Evolutionary conservation across 371 early-diverging fungal genomes (phyloP), one percentile per base, ranked within the genome.

Genomic region (Mortierella sp.): DNA sequence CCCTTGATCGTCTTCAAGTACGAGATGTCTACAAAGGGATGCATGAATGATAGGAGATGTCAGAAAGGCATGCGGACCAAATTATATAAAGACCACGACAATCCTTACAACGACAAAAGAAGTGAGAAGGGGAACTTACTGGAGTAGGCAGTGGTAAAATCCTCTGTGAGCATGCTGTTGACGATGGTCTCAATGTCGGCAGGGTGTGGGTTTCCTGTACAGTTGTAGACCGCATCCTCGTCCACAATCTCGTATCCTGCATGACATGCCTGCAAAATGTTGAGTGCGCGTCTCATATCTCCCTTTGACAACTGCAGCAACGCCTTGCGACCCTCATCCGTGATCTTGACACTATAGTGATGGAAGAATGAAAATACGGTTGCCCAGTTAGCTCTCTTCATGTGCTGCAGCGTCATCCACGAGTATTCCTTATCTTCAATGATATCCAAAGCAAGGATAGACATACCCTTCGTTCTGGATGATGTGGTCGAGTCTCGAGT

Each of bases 271-370:
- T 97, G 98, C 41, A 97, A 87, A 40, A 98, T 95, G 87, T 99
- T 99, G 26, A 99, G 89, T 8, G 96, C 95, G 45, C 96, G 92
- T 81, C 99, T 93, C 98, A 99, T 99, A 84, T 99, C 99, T 16
- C 99, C 99, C 64, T 92, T 91, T 1, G 96, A 94, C 3, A 97
- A 77, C 64, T 89, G 89, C 64, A 97, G 77, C 24, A 99, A 83
- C 8, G 97, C 97, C 41, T 91, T 79, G 64, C 93, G 90, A 9
- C 96, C 99, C 13, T 95, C 93, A 2, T 93, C 90, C 19, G 95
- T 94, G 26, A 98, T 91, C 43, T 94, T 91, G 2, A 98, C 92
- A 40, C 93, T 93, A 72, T 44, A 24, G 14, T 9, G n/a, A n/a
- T n/a, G n/a, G n/a, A n/a, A n/a, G n/a, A n/a, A n/a, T n/a, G n/a